Conservation (phyloP, 257 asterid species). For the Solanum clarkiae region DNA sequence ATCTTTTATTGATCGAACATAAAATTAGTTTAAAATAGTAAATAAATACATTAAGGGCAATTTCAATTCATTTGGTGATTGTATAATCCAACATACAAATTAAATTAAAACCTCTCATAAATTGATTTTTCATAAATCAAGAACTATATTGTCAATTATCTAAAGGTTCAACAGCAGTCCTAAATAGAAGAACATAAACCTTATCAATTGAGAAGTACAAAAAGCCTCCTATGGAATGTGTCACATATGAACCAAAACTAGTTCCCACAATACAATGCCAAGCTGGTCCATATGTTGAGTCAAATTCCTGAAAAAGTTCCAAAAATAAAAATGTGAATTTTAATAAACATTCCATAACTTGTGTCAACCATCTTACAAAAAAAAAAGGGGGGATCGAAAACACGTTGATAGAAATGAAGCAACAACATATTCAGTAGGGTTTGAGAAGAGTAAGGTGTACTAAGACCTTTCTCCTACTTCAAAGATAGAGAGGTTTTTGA, state of each 20-base stretch:
- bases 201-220: conserved; percentile 82
- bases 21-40: background rate
- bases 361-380: background rate
- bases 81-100: background rate
- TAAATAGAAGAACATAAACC: conserved; percentile 70
- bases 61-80: background rate
- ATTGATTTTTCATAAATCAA: background rate
- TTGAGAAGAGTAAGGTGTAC: background rate
- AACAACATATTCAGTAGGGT: background rate
- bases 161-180: conserved; percentile 70
- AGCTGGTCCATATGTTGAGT: conserved; percentile 72
- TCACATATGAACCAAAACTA: conserved; percentile 81
- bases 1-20: background rate
- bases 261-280: conserved; percentile 92
- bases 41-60: background rate
- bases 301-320: conserved; percentile 46
- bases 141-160: conserved; percentile 12
- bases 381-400: background rate
- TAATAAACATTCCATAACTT: background rate
- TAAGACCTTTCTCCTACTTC: background rate
- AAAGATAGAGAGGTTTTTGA: background rate
- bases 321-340: background rate
- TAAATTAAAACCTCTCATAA: background rate
- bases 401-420: background rate
- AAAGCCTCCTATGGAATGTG: conserved; percentile 78